These are phyloP conservation scores for Lasiosphaeria miniovina DNA, from an alignment of 495 filamentous ascomycete species.

Conservation along the genomic window DNA sequence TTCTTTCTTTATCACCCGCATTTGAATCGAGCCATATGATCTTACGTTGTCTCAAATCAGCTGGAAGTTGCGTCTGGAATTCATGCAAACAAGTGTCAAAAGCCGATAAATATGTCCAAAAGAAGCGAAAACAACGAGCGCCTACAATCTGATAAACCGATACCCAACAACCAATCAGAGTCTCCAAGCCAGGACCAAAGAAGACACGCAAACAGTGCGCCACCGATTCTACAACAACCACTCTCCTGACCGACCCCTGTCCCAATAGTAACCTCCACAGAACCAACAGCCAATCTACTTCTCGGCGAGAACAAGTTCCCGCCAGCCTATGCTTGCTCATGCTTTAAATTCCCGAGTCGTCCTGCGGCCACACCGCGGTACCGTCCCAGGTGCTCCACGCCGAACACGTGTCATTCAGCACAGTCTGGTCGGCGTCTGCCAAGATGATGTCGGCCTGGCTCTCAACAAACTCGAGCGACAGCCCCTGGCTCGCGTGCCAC, in stretches of 20 bases:
- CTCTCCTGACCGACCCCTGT: background rate
- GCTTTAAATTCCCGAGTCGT: conserved; percentile 22
- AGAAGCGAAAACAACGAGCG: too few relatives aligned
- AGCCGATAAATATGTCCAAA: too few relatives aligned
- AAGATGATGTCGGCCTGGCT: conserved; percentile 8
- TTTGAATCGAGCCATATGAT: too few relatives aligned
- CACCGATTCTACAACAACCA: too few relatives aligned
- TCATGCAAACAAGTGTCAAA: too few relatives aligned
- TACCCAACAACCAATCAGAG: too few relatives aligned
- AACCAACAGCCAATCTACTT: background rate
- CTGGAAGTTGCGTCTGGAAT: too few relatives aligned
- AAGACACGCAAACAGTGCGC: too few relatives aligned
- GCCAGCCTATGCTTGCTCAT: background rate
- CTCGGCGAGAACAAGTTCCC: background rate
- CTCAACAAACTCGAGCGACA: conserved; percentile 23
- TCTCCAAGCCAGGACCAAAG: too few relatives aligned
- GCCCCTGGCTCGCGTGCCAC: conserved; percentile 25
- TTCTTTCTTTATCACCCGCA: too few relatives aligned
- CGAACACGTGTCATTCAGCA: conserved; percentile 9
- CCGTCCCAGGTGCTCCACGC: conserved; percentile 5
- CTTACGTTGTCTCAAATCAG: too few relatives aligned
- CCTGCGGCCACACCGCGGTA: conserved; percentile 9
- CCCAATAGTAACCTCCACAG: background rate
- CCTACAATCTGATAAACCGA: too few relatives aligned
- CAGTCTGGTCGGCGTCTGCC: background rate